Percentiles rank a stretch among this genome's conserved stretches.
phyloP scores from a whole-genome alignment of 768 basidiomycete genomes.

The Pisolithus albus region DNA sequence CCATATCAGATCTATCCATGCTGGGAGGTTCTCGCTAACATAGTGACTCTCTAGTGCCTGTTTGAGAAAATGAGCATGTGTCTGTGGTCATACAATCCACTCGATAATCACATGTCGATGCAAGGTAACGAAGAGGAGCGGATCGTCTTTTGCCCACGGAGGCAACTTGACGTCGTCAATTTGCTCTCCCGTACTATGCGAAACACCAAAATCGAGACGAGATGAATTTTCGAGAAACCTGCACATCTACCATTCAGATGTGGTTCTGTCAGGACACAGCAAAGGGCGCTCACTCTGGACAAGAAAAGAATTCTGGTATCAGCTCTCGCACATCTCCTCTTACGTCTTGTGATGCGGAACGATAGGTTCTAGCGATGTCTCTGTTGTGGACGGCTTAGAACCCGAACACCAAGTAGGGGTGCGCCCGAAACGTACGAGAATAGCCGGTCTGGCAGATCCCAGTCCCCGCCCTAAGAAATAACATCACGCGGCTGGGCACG shows the following conservation, averaged over 20 bases:
- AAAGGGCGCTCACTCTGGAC: conserved; percentile 56
- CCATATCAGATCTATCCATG: conserved; percentile 96
- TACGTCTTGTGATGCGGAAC: conserved; percentile 78
- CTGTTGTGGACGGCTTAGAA: conserved; percentile 31
- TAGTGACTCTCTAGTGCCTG: conserved; percentile 84
- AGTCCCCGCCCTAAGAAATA: conserved; percentile 71
- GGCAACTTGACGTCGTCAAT: conserved; percentile 88
- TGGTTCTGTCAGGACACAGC: background rate
- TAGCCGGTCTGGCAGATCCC: conserved; percentile 86
- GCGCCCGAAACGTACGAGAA: conserved; percentile 48
- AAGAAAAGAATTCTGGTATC: conserved; percentile 84
- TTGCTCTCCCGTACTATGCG: conserved; percentile 65
- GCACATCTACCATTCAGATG: background rate
- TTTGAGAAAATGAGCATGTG: background rate
- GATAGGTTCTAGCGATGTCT: conserved; percentile 74
- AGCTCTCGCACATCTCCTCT: conserved; percentile 91
- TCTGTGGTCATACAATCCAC: background rate
- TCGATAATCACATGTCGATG: conserved; percentile 58
- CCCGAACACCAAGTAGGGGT: background rate
- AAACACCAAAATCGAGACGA: conserved; percentile 72
- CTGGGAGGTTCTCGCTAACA: conserved; percentile 76
- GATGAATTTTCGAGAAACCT: conserved; percentile 82
- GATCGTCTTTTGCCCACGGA: conserved; percentile 82
- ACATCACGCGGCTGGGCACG: background rate
- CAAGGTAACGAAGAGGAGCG: conserved; percentile 71